phyloP scores from a whole-genome alignment of 2,329 filamentous ascomycete genomes.

The Tolypocladium nubicola region DNA sequence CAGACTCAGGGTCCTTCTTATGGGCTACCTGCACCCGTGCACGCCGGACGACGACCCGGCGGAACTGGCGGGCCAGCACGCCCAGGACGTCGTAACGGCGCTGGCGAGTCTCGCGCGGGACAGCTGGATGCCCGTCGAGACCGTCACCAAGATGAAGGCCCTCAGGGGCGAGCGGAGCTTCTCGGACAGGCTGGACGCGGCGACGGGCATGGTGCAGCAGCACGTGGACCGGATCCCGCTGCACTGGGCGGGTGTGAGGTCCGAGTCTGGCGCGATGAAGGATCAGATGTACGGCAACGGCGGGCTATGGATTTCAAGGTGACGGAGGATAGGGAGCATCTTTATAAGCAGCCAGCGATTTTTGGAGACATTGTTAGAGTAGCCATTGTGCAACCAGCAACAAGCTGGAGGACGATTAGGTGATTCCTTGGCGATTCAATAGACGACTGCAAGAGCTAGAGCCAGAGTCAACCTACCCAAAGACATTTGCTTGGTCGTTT shows the following conservation, averaged over 20 bases:
- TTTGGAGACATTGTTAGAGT: too few relatives aligned
- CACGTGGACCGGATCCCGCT: constrained; percentile 47
- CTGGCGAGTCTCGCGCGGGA: constrained; percentile 35
- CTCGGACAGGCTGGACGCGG: constrained; percentile 34
- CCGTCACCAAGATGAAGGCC: constrained; percentile 24
- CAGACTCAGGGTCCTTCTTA: constrained; percentile 42
- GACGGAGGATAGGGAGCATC: too few relatives aligned
- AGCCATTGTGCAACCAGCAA: too few relatives aligned
- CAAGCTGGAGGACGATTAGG: too few relatives aligned
- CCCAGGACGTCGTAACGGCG: constrained; percentile 29
- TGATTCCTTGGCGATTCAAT: too few relatives aligned
- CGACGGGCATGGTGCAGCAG: constrained; percentile 38
- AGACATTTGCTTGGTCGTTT: too few relatives aligned
- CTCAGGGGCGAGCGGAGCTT: constrained; percentile 30
- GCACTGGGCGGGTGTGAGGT: constrained; percentile 48
- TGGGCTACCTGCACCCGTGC: constrained; percentile 44
- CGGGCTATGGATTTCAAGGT: constrained; percentile 33
- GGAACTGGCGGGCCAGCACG: constrained; percentile 18
- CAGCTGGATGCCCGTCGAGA: constrained; percentile 32
- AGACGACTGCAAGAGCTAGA: too few relatives aligned
- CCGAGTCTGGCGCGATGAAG: constrained; percentile 30
- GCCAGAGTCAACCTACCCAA: too few relatives aligned
- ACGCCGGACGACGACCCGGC: constrained; percentile 10
- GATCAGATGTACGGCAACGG: constrained; percentile 40
- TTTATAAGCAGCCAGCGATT: too few relatives aligned